These are phyloP conservation scores for Ramaria sp. DNA, from an alignment of 768 basidiomycete species.

Conservation along the genomic window DNA sequence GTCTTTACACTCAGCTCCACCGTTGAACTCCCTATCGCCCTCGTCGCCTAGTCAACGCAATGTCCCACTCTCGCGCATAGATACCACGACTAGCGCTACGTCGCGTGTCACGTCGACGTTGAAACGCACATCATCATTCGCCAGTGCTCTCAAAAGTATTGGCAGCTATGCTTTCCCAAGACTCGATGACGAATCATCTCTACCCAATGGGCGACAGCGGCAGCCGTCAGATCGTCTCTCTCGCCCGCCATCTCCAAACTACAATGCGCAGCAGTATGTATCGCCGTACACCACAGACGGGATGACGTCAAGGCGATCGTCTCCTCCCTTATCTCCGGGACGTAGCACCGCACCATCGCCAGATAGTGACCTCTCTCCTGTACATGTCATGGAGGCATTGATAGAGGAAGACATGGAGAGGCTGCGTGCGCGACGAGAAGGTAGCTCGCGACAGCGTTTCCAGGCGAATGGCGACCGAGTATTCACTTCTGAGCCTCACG, in stretches of 20 bases:
- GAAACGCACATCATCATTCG: constrained; percentile 8
- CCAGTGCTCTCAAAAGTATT: constrained; percentile 1
- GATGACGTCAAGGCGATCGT: too few relatives aligned
- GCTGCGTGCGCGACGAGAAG: constrained; percentile 54
- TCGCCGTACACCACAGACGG: neutral
- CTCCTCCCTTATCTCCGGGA: neutral
- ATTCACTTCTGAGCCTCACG: constrained; percentile 64
- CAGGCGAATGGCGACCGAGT: constrained; percentile 38
- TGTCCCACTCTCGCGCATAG: neutral
- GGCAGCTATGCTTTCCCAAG: constrained; percentile 5
- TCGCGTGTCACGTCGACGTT: neutral
- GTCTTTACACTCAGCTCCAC: neutral
- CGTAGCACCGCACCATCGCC: neutral
- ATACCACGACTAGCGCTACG: neutral
- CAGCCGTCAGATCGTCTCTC: neutral
- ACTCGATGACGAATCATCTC: neutral
- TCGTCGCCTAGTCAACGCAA: neutral
- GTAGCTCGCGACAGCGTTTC: constrained; percentile 32
- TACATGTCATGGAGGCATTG: constrained; percentile 77
- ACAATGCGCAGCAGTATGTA: neutral
- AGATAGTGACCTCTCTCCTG: constrained; percentile 44
- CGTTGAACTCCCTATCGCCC: neutral
- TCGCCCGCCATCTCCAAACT: constrained; percentile 4
- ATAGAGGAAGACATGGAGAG: constrained; percentile 96
- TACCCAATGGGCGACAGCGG: neutral